Evolutionary conservation across 2,329 filamentous ascomycete genomes (phyloP).

Genomic region (Phoma herbarum): DNA sequence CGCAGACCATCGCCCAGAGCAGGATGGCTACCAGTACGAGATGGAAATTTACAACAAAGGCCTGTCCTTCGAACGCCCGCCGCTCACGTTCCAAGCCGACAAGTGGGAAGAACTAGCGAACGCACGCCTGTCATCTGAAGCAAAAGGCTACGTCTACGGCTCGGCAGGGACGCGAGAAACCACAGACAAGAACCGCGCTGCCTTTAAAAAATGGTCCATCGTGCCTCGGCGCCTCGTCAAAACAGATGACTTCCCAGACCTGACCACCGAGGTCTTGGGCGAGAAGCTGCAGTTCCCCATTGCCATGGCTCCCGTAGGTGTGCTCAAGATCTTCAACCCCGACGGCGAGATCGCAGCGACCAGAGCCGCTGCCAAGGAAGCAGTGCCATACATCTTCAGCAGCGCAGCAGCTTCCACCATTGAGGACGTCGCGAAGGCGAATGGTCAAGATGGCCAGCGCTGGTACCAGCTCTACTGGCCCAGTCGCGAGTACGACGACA

Average conservation of each 20-base stretch:
- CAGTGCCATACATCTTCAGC: slow-evolving; percentile 70
- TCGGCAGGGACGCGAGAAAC: slow-evolving; percentile 47
- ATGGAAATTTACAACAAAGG: slow-evolving; percentile 44
- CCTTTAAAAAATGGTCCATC: slow-evolving; percentile 38
- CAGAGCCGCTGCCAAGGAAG: slow-evolving; percentile 65
- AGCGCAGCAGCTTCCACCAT: slow-evolving; percentile 69
- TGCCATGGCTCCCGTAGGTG: slow-evolving; percentile 71
- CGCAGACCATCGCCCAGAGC: slow-evolving; percentile 21
- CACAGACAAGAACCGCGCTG: slow-evolving; percentile 38
- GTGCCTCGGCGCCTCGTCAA: slow-evolving; percentile 30
- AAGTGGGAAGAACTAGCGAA: slow-evolving; percentile 36
- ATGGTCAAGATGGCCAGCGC: slow-evolving; percentile 60
- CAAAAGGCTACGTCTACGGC: slow-evolving; percentile 48
- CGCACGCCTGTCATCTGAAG: slow-evolving; percentile 39
- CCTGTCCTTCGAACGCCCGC: slow-evolving; percentile 44
- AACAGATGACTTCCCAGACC: slow-evolving; percentile 23
- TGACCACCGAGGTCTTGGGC: slow-evolving; percentile 45
- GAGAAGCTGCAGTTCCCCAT: slow-evolving; percentile 60
- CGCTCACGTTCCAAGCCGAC: slow-evolving; percentile 45
- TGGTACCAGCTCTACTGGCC: slow-evolving; percentile 82
- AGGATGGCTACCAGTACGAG: slow-evolving; percentile 38
- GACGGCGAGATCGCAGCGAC: slow-evolving; percentile 71
- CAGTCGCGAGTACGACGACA: slow-evolving; percentile 66
- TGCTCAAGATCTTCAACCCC: slow-evolving; percentile 70
- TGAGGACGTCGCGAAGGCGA: slow-evolving; percentile 69